phyloP scores from a whole-genome alignment of 768 basidiomycete genomes.

The Podaxis sp. region DNA sequence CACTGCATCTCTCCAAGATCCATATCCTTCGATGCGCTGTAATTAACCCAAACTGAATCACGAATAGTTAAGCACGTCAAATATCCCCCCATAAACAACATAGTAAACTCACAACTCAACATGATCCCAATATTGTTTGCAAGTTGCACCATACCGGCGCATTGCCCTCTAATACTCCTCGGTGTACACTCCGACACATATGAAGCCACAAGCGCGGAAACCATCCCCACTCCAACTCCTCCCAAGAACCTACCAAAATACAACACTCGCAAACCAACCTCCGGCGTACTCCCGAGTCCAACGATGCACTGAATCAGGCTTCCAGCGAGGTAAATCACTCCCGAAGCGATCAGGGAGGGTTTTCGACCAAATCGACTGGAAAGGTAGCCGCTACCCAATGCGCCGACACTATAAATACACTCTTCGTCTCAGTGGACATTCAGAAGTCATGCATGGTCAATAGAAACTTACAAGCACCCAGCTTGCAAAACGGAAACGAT shows the following conservation, averaged over 20 bases:
- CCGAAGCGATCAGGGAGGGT: conserved; percentile 42
- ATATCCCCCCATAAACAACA: conserved; percentile 26
- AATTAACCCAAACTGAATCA: conserved; percentile 48
- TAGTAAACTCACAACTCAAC: conserved; percentile 32
- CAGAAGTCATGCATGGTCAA: not conserved
- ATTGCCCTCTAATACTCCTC: conserved; percentile 46
- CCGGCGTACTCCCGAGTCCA: conserved; percentile 38
- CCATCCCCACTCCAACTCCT: conserved; percentile 63
- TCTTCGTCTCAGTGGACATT: not conserved
- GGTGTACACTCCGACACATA: conserved; percentile 54
- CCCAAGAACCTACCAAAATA: conserved; percentile 55
- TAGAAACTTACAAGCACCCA: conserved; percentile 44
- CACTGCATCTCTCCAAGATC: conserved; percentile 42
- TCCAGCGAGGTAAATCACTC: conserved; percentile 46
- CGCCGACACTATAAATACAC: conserved; percentile 39
- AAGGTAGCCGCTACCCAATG: conserved; percentile 38
- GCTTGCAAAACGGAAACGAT: conserved; percentile 51
- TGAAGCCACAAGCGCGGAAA: conserved; percentile 46
- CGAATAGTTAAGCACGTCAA: not conserved
- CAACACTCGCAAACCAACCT: conserved; percentile 36
- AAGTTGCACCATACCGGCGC: conserved; percentile 44
- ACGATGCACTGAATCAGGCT: conserved; percentile 44
- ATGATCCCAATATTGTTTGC: conserved; percentile 37
- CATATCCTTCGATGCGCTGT: conserved; percentile 36
- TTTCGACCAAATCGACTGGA: conserved; percentile 47